phyloP scores from a whole-genome alignment of 441 rosid species.

The Corymbia citriodora region DNA sequence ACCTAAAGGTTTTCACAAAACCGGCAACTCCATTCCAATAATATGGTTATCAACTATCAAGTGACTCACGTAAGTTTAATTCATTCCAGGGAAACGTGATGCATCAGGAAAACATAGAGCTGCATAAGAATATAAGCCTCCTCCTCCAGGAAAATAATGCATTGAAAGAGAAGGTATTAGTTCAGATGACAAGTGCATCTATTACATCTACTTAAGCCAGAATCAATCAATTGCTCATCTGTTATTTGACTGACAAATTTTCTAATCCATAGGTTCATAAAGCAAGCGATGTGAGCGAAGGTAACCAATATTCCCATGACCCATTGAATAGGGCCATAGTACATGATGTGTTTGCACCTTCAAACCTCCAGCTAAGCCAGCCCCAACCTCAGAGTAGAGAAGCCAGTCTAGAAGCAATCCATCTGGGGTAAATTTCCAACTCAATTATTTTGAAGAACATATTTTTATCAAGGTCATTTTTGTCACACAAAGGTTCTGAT shows the following conservation, averaged over 20 bases:
- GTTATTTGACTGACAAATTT: neutral
- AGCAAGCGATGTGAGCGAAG: conserved; percentile 25
- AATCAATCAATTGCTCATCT: neutral
- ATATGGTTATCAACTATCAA: neutral
- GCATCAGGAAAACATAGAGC: conserved; percentile 61
- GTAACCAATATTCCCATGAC: conserved; percentile 23
- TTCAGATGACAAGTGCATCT: neutral
- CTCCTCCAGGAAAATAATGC: conserved; percentile 51
- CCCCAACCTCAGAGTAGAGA: conserved; percentile 46
- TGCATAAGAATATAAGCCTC: conserved; percentile 46
- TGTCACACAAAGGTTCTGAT: neutral
- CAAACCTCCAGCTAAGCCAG: conserved; percentile 57
- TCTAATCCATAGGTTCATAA: conserved; percentile 37
- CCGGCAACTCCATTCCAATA: neutral
- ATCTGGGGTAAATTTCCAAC: conserved; percentile 41
- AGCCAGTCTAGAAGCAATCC: conserved; percentile 27
- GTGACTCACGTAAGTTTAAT: conserved; percentile 4
- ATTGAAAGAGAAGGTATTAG: conserved; percentile 59
- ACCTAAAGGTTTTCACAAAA: conserved; percentile 46
- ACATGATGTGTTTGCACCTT: conserved; percentile 30
- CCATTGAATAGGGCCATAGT: conserved; percentile 23
- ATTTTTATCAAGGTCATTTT: neutral
- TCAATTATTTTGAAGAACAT: neutral
- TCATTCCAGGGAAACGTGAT: conserved; percentile 46
- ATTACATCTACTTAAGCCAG: neutral